phyloP scores from a whole-genome alignment of 768 basidiomycete species.

The Gloeophyllum trabeum region DNA sequence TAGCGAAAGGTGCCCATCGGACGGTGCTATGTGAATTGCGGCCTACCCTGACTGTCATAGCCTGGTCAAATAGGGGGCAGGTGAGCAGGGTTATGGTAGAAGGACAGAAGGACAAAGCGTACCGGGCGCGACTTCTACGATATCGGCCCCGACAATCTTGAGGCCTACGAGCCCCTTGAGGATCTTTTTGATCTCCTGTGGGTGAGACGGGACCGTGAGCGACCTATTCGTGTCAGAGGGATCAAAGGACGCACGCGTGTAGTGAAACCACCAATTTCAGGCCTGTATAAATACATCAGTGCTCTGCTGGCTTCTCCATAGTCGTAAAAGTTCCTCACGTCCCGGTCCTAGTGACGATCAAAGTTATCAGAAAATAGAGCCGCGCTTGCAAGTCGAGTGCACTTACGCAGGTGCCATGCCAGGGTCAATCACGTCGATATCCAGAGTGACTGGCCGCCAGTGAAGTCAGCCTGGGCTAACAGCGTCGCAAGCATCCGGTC shows the following conservation, averaged over 20 bases:
- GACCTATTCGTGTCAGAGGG: too few relatives aligned
- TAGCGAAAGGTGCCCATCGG: too few relatives aligned
- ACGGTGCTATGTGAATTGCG: neutral
- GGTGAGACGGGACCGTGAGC: neutral
- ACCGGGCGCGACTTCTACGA: constrained; percentile 16
- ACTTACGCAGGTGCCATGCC: constrained; percentile 1
- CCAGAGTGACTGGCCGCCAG: constrained; percentile 7
- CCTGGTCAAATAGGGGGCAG: neutral
- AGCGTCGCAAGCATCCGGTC: neutral
- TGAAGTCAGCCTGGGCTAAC: too few relatives aligned
- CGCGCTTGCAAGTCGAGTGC: neutral
- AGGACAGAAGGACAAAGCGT: neutral
- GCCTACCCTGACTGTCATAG: neutral
- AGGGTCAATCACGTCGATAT: constrained; percentile 1
- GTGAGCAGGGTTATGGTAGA: neutral
- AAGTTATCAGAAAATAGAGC: too few relatives aligned
- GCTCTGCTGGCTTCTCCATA: too few relatives aligned
- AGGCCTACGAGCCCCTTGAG: constrained; percentile 21
- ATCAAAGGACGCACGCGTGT: constrained; percentile 16
- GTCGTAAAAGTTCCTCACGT: too few relatives aligned
- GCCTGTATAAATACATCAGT: constrained; percentile 4
- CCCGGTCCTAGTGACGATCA: too few relatives aligned
- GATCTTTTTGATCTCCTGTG: constrained; percentile 23
- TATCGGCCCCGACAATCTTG: constrained; percentile 24
- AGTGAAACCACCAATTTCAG: constrained; percentile 21